Percentiles rank a stretch among this genome's conserved stretches.
Conservation (phyloP, 1,139 yeast species). For the Geotrichum fermentans region DNA sequence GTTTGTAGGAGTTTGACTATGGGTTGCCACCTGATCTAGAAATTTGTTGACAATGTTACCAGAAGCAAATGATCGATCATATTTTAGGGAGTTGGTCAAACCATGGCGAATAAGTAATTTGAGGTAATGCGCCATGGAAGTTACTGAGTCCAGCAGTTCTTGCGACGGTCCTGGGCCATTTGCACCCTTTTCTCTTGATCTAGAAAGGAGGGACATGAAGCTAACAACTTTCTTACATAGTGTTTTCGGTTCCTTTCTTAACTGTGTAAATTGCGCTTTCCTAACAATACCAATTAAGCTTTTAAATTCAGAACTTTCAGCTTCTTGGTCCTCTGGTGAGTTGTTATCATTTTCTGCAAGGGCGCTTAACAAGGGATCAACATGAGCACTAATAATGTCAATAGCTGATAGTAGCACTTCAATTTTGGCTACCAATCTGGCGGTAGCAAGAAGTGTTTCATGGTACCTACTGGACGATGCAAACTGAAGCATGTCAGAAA, state of each 20-base stretch:
- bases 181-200: constrained; percentile 31
- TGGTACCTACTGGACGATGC: constrained; percentile 73
- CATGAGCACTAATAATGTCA: constrained; percentile 43
- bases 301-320: constrained; percentile 20
- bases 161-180: constrained; percentile 41
- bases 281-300: constrained; percentile 15
- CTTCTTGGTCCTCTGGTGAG: constrained; percentile 19
- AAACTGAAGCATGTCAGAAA: constrained; percentile 84
- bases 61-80: constrained; percentile 39
- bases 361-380: constrained; percentile 26
- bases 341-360: constrained; percentile 17
- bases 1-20: constrained; percentile 42
- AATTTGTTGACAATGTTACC: constrained; percentile 62
- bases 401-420: constrained; percentile 75
- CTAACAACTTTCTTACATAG: constrained; percentile 49
- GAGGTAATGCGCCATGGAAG: constrained; percentile 89
- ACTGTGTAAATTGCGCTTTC: constrained; percentile 26
- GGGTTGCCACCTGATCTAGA: constrained; percentile 49
- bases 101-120: constrained; percentile 57
- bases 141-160: constrained; percentile 72
- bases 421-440: constrained; percentile 67
- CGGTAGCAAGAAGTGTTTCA: constrained; percentile 69
- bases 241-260: constrained; percentile 77
- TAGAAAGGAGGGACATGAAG: constrained; percentile 42
- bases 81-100: background rate